These are phyloP conservation scores for Candida parachauliodes DNA, from an alignment of 805 yeast genomes.

Conservation along the genomic window DNA sequence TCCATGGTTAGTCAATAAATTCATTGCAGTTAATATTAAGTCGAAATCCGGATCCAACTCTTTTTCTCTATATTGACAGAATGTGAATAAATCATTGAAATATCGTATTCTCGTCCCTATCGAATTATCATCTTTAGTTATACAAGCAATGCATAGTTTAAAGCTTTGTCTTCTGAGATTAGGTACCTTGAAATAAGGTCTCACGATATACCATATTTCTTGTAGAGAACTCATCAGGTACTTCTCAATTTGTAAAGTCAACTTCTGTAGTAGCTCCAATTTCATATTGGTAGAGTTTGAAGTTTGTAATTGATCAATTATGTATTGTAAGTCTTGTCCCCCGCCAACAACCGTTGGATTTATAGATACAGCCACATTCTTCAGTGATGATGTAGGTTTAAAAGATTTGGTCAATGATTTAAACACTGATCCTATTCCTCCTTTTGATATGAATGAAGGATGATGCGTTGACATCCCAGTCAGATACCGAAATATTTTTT, in stretches of 20 bases:
- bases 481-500: background rate
- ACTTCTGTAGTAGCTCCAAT: slow-evolving; percentile 47
- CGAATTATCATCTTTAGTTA: slow-evolving; percentile 47
- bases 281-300: slow-evolving; percentile 28
- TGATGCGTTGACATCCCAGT: slow-evolving; percentile 21
- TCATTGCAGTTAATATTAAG: slow-evolving; percentile 45
- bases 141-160: slow-evolving; percentile 52
- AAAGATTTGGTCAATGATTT: slow-evolving; percentile 37
- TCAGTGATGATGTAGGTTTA: slow-evolving; percentile 23
- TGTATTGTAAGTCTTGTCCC: slow-evolving; percentile 35
- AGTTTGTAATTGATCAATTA: slow-evolving; percentile 39
- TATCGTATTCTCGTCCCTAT: slow-evolving; percentile 50
- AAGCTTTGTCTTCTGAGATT: slow-evolving; percentile 44
- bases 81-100: slow-evolving; percentile 54
- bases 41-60: slow-evolving; percentile 48
- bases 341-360: slow-evolving; percentile 45
- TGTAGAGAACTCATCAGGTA: slow-evolving; percentile 58
- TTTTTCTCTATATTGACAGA: slow-evolving; percentile 26
- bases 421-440: slow-evolving; percentile 40
- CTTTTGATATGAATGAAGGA: slow-evolving; percentile 22
- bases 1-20: slow-evolving; percentile 49
- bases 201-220: slow-evolving; percentile 72
- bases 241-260: slow-evolving; percentile 49
- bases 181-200: slow-evolving; percentile 46
- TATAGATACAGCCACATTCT: slow-evolving; percentile 29